These are phyloP conservation scores for Geotrichum histeridarum DNA, from an alignment of 1,139 yeast genomes.

Conservation along the genomic window DNA sequence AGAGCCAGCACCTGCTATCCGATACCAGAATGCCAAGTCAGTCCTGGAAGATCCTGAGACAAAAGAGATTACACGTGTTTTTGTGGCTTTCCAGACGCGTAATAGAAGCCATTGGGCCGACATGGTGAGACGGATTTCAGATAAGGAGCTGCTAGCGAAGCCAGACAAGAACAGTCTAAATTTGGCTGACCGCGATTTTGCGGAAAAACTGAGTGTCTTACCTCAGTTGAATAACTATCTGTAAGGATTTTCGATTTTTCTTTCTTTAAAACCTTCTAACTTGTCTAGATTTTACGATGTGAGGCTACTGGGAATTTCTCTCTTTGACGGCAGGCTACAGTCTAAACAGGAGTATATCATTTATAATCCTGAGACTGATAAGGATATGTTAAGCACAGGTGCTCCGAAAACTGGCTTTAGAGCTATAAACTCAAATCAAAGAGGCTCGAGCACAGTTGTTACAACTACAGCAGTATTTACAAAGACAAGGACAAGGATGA, in stretches of 20 bases:
- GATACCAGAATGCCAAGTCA: slow-evolving; percentile 48
- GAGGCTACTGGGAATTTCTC: slow-evolving; percentile 1
- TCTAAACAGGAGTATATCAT: background rate
- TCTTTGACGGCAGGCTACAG: background rate
- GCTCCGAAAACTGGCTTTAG: too few relatives aligned
- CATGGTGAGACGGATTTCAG: slow-evolving; percentile 1
- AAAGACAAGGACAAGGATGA: too few relatives aligned
- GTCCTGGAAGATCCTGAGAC: slow-evolving; percentile 85
- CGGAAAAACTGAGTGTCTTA: background rate
- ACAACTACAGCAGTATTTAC: too few relatives aligned
- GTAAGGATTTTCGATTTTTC: background rate
- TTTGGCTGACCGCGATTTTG: slow-evolving; percentile 4
- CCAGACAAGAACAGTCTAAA: slow-evolving; percentile 8
- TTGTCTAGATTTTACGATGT: slow-evolving; percentile 7
- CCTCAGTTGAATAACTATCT: background rate
- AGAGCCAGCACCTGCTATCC: background rate
- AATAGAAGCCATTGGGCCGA: background rate
- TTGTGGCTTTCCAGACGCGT: background rate
- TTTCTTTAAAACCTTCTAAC: background rate
- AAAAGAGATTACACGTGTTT: slow-evolving; percentile 32
- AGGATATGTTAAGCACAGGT: background rate
- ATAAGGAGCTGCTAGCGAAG: background rate
- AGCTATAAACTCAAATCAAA: too few relatives aligned
- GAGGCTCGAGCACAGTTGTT: too few relatives aligned
- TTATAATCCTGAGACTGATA: background rate